phyloP scores from a whole-genome alignment of 495 filamentous ascomycete genomes.

The Penicillium ucsense region DNA sequence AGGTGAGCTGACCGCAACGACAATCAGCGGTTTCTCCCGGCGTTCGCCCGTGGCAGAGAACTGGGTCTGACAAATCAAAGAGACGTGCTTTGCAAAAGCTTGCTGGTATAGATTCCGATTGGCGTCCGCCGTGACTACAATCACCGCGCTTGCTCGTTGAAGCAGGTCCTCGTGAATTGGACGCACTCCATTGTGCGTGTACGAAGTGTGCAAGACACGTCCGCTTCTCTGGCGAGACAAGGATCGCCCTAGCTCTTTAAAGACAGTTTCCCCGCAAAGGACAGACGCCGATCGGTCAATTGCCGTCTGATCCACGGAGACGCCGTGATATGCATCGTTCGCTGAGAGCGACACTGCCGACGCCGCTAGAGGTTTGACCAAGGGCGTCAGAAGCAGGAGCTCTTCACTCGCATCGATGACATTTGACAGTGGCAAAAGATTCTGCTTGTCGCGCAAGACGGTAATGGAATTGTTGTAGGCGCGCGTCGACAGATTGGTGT shows the following conservation, averaged over 20 bases:
- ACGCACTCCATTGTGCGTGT: conserved; percentile 80
- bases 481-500: conserved; percentile 66
- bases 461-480: conserved; percentile 83
- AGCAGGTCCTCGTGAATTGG: conserved; percentile 86
- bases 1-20: conserved; percentile 83
- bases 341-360: conserved; percentile 56
- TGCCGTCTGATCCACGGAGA: conserved; percentile 44
- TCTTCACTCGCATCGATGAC: conserved; percentile 74
- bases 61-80: conserved; percentile 83
- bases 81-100: conserved; percentile 84
- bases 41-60: conserved; percentile 44
- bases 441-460: conserved; percentile 72
- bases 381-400: conserved; percentile 68
- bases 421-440: conserved; percentile 66
- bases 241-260: conserved; percentile 71
- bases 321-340: conserved; percentile 37
- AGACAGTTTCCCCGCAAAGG: conserved; percentile 80
- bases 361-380: conserved; percentile 78
- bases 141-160: conserved; percentile 72
- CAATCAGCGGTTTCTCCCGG: conserved; percentile 58
- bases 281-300: conserved; percentile 56
- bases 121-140: conserved; percentile 82
- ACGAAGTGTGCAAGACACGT: conserved; percentile 79
- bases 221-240: conserved; percentile 73
- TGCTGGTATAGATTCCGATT: conserved; percentile 85